Conservation (phyloP, 495 filamentous ascomycete species). For the Choiromyces venosus region DNA sequence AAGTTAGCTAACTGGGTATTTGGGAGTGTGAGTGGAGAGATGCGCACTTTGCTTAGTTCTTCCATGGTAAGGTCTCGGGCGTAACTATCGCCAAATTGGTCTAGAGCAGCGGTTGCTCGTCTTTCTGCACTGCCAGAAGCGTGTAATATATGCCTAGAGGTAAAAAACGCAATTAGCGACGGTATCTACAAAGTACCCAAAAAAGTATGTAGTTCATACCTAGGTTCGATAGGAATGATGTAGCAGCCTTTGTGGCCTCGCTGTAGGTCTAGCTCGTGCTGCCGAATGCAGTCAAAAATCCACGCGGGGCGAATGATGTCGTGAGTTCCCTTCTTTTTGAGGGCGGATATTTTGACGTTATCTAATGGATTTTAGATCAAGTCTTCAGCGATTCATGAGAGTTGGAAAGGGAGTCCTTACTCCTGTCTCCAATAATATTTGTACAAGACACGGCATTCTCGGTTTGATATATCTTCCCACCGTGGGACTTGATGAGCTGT, state of each 20-base stretch:
- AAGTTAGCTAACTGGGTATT: conserved; percentile 43
- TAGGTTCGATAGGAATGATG: conserved; percentile 31
- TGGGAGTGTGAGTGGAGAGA: background rate
- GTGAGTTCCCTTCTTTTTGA: conserved; percentile 62
- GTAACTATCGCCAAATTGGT: conserved; percentile 80
- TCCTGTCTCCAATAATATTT: conserved; percentile 73
- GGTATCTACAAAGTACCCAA: background rate
- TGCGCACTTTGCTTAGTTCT: conserved; percentile 52
- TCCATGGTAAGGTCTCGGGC: conserved; percentile 60
- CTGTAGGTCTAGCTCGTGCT: conserved; percentile 42
- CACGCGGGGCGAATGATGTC: conserved; percentile 76
- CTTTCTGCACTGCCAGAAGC: conserved; percentile 44
- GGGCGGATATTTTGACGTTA: conserved; percentile 76
- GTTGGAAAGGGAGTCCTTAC: conserved; percentile 39
- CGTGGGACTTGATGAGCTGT: conserved; percentile 76
- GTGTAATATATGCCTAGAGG: conserved; percentile 29
- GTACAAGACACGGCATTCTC: conserved; percentile 56
- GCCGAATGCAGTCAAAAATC: conserved; percentile 66
- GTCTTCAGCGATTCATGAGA: conserved; percentile 10
- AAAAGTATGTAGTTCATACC: conserved; percentile 2
- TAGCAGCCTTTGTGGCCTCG: conserved; percentile 38
- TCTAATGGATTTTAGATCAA: conserved; percentile 39
- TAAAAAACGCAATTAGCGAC: background rate
- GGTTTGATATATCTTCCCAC: conserved; percentile 74
- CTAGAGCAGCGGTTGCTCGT: conserved; percentile 51